phyloP scores from a whole-genome alignment of 1,284 basidiomycete species.

The Mycena sp. region DNA sequence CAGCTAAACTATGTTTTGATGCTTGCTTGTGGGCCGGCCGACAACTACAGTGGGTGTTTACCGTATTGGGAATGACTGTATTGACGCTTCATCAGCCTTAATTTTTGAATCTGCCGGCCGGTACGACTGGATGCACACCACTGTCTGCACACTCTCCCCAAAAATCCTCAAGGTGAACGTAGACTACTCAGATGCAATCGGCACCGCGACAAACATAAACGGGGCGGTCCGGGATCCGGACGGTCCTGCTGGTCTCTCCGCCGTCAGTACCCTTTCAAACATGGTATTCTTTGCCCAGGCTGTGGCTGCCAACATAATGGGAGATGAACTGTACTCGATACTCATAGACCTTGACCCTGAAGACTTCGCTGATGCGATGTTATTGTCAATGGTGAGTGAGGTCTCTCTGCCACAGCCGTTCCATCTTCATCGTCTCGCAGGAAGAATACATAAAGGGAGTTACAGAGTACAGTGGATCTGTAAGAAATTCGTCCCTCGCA shows the following conservation, averaged over 20 bases:
- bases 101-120: background rate
- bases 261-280: background rate
- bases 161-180: background rate
- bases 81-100: background rate
- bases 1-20: constrained; percentile 1
- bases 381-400: background rate
- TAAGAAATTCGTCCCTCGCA: background rate
- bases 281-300: background rate
- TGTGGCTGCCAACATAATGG: background rate
- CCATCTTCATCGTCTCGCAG: background rate
- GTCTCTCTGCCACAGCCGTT: background rate
- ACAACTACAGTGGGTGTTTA: background rate
- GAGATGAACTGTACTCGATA: background rate
- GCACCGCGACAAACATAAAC: background rate
- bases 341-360: background rate
- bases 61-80: background rate
- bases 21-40: background rate
- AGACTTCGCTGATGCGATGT: background rate
- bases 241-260: background rate
- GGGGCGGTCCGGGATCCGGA: background rate
- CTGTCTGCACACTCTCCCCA: background rate
- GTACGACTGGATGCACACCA: background rate
- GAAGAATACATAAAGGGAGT: constrained; percentile 9
- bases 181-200: background rate
- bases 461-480: constrained; percentile 9